A percentile compares a stretch with the other conserved stretches of the same genome.
phyloP scores from a whole-genome alignment of 202 grass and related monocot species.

The Schoenoplectus tabernaemontani region DNA sequence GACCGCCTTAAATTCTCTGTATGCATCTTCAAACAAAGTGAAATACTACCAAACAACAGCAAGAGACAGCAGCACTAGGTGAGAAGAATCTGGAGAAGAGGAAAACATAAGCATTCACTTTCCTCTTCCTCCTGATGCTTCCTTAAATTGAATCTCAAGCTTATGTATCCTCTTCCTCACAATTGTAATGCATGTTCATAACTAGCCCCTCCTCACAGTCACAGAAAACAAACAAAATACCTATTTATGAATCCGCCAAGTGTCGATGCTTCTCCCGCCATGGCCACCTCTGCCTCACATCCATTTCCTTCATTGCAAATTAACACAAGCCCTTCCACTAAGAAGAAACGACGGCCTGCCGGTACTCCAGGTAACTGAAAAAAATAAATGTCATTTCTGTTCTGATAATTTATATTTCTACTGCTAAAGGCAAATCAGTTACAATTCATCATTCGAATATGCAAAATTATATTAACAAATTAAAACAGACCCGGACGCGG shows the following conservation, averaged over 20 bases:
- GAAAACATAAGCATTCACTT: neutral
- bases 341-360: constrained; percentile 79
- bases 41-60: constrained; percentile 33
- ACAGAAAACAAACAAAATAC: constrained; percentile 20
- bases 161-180: neutral
- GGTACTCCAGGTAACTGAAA: constrained; percentile 66
- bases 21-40: constrained; percentile 28
- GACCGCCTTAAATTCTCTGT: constrained; percentile 32
- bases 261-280: constrained; percentile 20
- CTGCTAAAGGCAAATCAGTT: too few relatives aligned
- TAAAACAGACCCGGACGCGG: constrained; percentile 62
- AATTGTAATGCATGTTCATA: constrained; percentile 13
- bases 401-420: too few relatives aligned
- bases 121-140: constrained; percentile 3
- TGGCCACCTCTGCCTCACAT: constrained; percentile 23
- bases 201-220: neutral
- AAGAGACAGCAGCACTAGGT: constrained; percentile 9
- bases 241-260: constrained; percentile 24
- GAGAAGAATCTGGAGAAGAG: neutral
- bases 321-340: constrained; percentile 29
- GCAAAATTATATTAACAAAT: too few relatives aligned
- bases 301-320: constrained; percentile 38
- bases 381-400: neutral
- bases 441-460: neutral
- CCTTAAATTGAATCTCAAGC: constrained; percentile 20